These are phyloP conservation scores for Colletotrichum siamense DNA, from an alignment of 2,329 filamentous ascomycete species.

Conservation along the genomic window DNA sequence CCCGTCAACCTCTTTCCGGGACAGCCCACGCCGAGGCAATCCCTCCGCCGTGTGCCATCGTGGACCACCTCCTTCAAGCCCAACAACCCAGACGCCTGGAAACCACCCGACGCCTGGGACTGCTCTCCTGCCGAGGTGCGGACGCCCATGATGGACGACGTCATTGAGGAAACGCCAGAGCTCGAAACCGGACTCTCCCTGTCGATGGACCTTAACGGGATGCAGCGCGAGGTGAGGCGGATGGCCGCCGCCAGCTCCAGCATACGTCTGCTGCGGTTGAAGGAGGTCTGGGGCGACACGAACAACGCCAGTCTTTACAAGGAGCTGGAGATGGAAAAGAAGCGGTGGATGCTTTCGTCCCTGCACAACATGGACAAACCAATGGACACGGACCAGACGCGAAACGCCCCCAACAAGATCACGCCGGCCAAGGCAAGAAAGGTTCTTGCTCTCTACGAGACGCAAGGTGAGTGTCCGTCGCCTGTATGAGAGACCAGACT, in stretches of 20 bases:
- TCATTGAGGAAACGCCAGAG: conserved; percentile 21
- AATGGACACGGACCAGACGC: conserved; percentile 20
- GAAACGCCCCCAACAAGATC: conserved; percentile 13
- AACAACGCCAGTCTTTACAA: conserved; percentile 53
- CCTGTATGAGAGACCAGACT: background rate
- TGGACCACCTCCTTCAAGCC: conserved; percentile 32
- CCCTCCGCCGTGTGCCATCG: conserved; percentile 8
- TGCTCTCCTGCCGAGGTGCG: conserved; percentile 31
- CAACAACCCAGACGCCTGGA: conserved; percentile 49
- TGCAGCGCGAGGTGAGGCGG: conserved; percentile 59
- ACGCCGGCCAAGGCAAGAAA: conserved; percentile 31
- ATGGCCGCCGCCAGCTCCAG: conserved; percentile 60
- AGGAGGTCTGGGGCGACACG: conserved; percentile 52
- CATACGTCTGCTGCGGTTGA: conserved; percentile 60
- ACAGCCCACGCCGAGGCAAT: background rate
- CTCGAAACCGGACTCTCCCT: conserved; percentile 27
- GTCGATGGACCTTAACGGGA: conserved; percentile 31
- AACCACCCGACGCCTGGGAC: conserved; percentile 49
- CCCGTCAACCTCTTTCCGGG: conserved; percentile 21
- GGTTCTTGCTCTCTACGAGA: conserved; percentile 57
- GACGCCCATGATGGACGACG: conserved; percentile 24
- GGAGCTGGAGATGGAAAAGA: conserved; percentile 60
- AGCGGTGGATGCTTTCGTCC: conserved; percentile 66
- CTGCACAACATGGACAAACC: conserved; percentile 52
- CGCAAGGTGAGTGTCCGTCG: conserved; percentile 44